Percentiles rank a stretch among this genome's conserved stretches.
Evolutionary conservation across 495 filamentous ascomycete genomes (phyloP).

Genomic region (Sphaerosporella brunnea): DNA sequence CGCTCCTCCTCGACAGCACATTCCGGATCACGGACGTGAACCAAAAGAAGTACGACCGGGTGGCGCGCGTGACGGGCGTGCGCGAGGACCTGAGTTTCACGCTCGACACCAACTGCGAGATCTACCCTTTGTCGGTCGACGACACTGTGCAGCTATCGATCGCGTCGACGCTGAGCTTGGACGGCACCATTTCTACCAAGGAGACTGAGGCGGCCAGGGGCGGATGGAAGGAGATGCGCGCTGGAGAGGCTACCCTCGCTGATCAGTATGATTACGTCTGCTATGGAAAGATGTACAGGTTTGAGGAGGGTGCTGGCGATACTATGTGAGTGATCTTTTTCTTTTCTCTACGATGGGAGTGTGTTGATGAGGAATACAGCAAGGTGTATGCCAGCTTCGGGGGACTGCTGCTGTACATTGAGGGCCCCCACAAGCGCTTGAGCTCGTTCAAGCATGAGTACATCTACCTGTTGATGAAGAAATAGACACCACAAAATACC

Average conservation of each 20-base stretch:
- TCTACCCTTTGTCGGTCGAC: constrained; percentile 57
- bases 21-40: constrained; percentile 68
- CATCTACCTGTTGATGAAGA: constrained; percentile 83
- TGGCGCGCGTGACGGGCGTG: constrained; percentile 57
- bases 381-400: constrained; percentile 88
- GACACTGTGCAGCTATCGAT: constrained; percentile 63
- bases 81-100: constrained; percentile 60
- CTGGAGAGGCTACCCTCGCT: constrained; percentile 57
- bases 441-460: constrained; percentile 80
- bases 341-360: constrained; percentile 2
- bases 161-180: constrained; percentile 66
- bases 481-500: no score
- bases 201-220: constrained; percentile 37
- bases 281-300: constrained; percentile 93
- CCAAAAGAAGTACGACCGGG: constrained; percentile 82
- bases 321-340: constrained; percentile 50
- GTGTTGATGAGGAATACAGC: constrained; percentile 31
- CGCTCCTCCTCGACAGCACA: constrained; percentile 78
- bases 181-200: constrained; percentile 46
- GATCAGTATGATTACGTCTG: constrained; percentile 95
- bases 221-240: constrained; percentile 56
- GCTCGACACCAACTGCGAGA: constrained; percentile 86
- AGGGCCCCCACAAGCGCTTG: constrained; percentile 90
- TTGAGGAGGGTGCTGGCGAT: constrained; percentile 70
- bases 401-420: constrained; percentile 69